A percentile compares a stretch with the other conserved stretches of the same genome.
These are phyloP conservation scores for Phytopythium litorale DNA, from an alignment of 352 stramenopile species.

Conservation along the genomic window DNA sequence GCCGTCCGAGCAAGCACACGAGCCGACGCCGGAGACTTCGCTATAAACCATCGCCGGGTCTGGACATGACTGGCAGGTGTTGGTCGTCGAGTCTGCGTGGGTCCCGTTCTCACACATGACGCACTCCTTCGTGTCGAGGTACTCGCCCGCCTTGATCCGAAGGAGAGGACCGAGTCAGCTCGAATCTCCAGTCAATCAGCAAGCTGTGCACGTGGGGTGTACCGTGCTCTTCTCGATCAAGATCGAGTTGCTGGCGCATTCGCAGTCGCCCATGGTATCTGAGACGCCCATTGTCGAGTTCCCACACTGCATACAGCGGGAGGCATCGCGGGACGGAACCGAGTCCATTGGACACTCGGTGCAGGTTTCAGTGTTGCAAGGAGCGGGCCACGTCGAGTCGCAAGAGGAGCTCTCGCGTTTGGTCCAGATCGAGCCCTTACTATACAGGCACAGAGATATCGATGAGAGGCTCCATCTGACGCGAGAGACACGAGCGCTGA, in stretches of 20 bases:
- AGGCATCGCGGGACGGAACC: conserved; percentile 38
- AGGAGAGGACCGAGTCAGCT: too few relatives aligned
- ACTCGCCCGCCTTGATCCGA: conserved; percentile 34
- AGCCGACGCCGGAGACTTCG: conserved; percentile 9
- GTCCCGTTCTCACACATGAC: conserved; percentile 39
- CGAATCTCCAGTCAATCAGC: background rate
- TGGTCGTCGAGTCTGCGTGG: conserved; percentile 23
- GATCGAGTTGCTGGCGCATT: conserved; percentile 39
- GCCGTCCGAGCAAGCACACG: conserved; percentile 58
- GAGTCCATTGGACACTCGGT: conserved; percentile 26
- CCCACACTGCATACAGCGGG: conserved; percentile 52
- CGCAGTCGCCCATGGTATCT: conserved; percentile 33
- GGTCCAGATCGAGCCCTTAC: conserved; percentile 15
- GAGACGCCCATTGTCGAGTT: conserved; percentile 52
- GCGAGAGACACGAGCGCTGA: background rate
- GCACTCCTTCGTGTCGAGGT: conserved; percentile 63
- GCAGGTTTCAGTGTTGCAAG: conserved; percentile 49
- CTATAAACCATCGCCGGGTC: conserved; percentile 76
- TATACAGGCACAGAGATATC: conserved; percentile 1
- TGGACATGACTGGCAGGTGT: conserved; percentile 62
- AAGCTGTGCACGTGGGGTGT: background rate
- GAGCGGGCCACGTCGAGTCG: conserved; percentile 56
- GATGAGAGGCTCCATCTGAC: background rate
- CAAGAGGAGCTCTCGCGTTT: conserved; percentile 30
- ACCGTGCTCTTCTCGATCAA: conserved; percentile 51